Conservation (phyloP, 108 stramenopile genomes). For the Cylindrotheca fusiformis region DNA sequence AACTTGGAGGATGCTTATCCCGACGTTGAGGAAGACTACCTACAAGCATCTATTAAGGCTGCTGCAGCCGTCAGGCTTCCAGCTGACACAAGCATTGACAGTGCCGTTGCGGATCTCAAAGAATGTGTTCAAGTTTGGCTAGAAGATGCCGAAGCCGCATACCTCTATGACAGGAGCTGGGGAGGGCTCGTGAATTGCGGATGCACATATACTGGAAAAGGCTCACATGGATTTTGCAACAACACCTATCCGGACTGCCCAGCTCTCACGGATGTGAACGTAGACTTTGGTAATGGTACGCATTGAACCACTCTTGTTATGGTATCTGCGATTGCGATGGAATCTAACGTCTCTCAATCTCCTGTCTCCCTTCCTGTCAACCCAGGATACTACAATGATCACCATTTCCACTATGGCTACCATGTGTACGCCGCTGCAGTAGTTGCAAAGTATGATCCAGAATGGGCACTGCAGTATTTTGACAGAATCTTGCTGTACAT, state of each 20-base stretch:
- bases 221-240: slow-evolving; percentile 42
- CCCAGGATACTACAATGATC: slow-evolving; percentile 91
- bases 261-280: slow-evolving; percentile 58
- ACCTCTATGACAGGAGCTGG: slow-evolving; percentile 82
- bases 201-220: slow-evolving; percentile 52
- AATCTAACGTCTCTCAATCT: background rate
- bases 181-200: slow-evolving; percentile 87
- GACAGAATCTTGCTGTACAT: slow-evolving; percentile 73
- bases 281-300: slow-evolving; percentile 82
- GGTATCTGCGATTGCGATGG: background rate
- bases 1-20: slow-evolving; percentile 16
- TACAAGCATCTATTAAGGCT: slow-evolving; percentile 4
- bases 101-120: slow-evolving; percentile 43
- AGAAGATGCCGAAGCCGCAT: slow-evolving; percentile 59
- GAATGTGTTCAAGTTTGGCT: slow-evolving; percentile 72
- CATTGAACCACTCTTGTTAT: too few species aligned
- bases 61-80: slow-evolving; percentile 30
- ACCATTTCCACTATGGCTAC: slow-evolving; percentile 89
- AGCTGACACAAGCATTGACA: slow-evolving; percentile 37
- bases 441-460: slow-evolving; percentile 62
- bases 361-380: background rate
- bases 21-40: slow-evolving; percentile 30
- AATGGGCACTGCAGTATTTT: slow-evolving; percentile 69
- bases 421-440: slow-evolving; percentile 87
- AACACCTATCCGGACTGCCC: slow-evolving; percentile 80